A percentile compares a stretch with the other conserved stretches of the same genome.
These are phyloP conservation scores for Jacaranda mimosifolia DNA, from an alignment of 257 asterid species.

Conservation along the genomic window DNA sequence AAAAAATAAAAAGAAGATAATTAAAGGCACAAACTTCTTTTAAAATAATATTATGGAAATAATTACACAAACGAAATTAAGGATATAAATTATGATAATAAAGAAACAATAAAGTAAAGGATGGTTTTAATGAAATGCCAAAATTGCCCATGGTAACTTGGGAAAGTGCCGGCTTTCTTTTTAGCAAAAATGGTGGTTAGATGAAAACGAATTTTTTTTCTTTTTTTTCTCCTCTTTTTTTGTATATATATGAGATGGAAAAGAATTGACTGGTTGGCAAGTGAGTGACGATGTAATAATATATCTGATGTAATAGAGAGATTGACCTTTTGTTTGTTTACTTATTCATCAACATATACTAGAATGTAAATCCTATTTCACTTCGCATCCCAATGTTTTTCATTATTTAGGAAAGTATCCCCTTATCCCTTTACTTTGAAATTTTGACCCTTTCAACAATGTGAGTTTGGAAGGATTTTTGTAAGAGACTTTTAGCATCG, in stretches of 20 bases:
- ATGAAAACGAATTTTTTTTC: background rate
- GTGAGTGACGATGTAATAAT: conserved; percentile 39
- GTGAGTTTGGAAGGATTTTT: background rate
- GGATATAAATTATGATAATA: background rate
- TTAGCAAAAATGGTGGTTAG: conserved; percentile 31
- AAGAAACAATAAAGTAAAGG: too few species aligned
- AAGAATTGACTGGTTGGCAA: conserved; percentile 36
- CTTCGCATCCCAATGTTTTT: conserved; percentile 16
- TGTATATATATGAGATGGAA: background rate
- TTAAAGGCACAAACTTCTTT: background rate
- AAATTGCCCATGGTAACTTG: too few species aligned
- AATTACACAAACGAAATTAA: background rate
- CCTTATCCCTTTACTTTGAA: background rate
- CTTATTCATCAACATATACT: background rate
- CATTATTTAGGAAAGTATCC: background rate
- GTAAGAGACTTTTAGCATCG: background rate
- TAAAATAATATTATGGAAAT: background rate
- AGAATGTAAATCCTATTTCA: background rate
- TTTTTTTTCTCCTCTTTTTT: background rate
- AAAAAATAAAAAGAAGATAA: background rate
- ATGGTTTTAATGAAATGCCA: too few species aligned
- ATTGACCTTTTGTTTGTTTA: conserved; percentile 28
- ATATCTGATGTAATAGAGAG: background rate
- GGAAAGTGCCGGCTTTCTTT: background rate
- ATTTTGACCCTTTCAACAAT: background rate